Conservation (phyloP, 768 basidiomycete genomes). For the Suillus occidentalis region DNA sequence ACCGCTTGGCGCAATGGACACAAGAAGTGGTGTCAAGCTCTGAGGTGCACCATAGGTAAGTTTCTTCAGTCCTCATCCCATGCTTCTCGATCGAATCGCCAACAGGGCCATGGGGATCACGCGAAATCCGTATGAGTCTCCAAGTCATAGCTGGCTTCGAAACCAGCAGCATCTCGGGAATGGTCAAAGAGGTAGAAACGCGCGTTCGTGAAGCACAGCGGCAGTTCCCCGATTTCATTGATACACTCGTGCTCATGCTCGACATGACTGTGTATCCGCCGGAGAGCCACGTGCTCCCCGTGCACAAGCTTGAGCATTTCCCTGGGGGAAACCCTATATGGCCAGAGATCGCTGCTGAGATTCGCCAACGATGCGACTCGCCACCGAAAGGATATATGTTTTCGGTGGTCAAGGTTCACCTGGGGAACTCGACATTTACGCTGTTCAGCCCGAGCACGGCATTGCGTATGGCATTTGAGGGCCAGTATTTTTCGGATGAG, state of each 20-base stretch:
- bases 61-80: background rate
- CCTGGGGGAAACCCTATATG: background rate
- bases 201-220: background rate
- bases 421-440: background rate
- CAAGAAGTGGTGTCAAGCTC: background rate
- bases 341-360: background rate
- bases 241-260: background rate
- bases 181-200: background rate
- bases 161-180: background rate
- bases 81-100: background rate
- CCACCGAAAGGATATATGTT: background rate
- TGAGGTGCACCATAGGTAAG: background rate
- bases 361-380: background rate
- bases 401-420: background rate
- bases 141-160: background rate
- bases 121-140: background rate
- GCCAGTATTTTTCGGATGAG: background rate
- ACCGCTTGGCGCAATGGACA: background rate
- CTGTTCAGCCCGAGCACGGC: background rate
- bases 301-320: background rate
- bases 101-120: background rate
- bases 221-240: background rate
- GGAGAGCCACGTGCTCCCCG: background rate
- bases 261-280: background rate
- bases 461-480: background rate